Base-by-base conservation (phyloP, 257 asterid species). In the Nicotiana noctiflora region DNA sequence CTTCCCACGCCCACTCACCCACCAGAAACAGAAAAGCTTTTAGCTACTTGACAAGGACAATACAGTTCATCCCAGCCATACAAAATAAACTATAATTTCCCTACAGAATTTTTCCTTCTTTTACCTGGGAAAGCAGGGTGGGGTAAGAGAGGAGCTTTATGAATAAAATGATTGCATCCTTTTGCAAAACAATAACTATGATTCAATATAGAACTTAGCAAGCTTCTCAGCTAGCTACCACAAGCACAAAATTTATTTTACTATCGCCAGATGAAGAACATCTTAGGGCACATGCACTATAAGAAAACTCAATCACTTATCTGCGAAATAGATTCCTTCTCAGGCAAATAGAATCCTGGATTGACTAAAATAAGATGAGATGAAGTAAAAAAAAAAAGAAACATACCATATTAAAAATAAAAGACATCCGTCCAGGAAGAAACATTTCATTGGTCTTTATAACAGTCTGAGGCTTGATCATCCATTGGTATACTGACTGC, bases 391-490 rank as follows among this genome's bases (percentile, higher is more conserved):
- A 56, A 14, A 23, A 72, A 46, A 34, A 12, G 4, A 46, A 72
- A 32, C 86, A 83, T 84, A 96, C 99, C 98, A 92, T 92, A 92
- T 88, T 90, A 87, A 84, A 96, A 84, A 96, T 87, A 80, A 96
- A 94, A 79, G 98, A 87, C 98, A 96, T 94, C 84, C 99, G 90
- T 80, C 99, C 99, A 84, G 99, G 99, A 84, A 94, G 98, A 85
- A 96, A 96, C 98, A 96, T 90, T 86, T 96, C 99, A 84, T 96
- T 96, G 82, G 98, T 94, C 88, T 96, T 96, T 84, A 86, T 70
- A 66, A 79, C 87, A 68, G 98, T 86, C 87, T 91, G 98, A 72
- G 99, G 99, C 87, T 94, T 94, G 88, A 96, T 97, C 74, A 91
- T 96, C 93, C 97, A 96, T 78, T 94, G 92, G 85, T 94, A 91